These are phyloP conservation scores for Glycine tomentella DNA, from an alignment of 306 rosid genomes.

Conservation along the genomic window DNA sequence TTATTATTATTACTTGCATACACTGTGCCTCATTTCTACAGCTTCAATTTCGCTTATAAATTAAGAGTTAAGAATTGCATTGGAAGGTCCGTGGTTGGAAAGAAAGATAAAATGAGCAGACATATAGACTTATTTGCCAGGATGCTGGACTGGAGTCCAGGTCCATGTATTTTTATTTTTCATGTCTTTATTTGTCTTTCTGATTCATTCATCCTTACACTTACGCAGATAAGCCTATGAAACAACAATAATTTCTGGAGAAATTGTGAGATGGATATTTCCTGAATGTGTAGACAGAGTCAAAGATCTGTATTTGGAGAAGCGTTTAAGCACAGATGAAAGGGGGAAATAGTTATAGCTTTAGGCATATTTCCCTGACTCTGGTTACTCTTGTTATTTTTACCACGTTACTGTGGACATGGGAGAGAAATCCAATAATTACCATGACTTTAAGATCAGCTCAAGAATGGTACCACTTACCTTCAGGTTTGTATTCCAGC, in stretches of 20 bases:
- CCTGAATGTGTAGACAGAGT: constrained; percentile 33
- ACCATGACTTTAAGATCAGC: constrained; percentile 54
- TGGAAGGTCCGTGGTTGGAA: neutral
- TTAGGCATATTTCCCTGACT: constrained; percentile 58
- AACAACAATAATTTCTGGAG: constrained; percentile 13
- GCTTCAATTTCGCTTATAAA: constrained; percentile 11
- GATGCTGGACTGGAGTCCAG: neutral
- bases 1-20: neutral
- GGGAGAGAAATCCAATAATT: constrained; percentile 76
- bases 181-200: constrained; percentile 27
- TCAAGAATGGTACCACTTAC: constrained; percentile 50
- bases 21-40: neutral
- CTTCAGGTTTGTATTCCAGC: constrained; percentile 68
- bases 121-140: neutral
- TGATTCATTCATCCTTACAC: constrained; percentile 27
- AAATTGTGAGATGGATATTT: constrained; percentile 32
- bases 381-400: constrained; percentile 61
- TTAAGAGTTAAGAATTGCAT: neutral
- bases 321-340: constrained; percentile 62
- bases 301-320: constrained; percentile 38
- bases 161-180: constrained; percentile 9
- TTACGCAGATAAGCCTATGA: constrained; percentile 43
- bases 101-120: neutral
- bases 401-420: constrained; percentile 66
- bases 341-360: constrained; percentile 54